Evolutionary conservation across 1,284 basidiomycete species (phyloP), one percentile per base, ranked within the genome.

Genomic region (Rhodotorula sp.): DNA sequence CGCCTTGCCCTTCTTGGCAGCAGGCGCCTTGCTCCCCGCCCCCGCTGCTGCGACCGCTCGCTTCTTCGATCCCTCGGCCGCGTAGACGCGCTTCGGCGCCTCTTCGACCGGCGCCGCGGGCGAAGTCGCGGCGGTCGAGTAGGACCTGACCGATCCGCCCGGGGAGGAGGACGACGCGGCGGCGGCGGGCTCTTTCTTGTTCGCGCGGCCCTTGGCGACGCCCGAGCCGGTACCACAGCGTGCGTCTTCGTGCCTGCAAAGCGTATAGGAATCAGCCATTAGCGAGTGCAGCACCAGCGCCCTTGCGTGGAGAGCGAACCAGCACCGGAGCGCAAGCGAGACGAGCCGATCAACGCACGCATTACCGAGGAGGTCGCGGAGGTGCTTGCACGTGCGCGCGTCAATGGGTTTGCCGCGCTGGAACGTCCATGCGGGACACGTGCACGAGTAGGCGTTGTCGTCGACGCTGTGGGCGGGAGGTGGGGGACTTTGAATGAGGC

Each of bases 321-420:
- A 21, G 15, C 34, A 21, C 2, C 25, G 8, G 2, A 7, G 29
- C 27, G 12, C 4, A 1, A 19, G 27, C 34, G 21, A 32, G 9
- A n/a, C 29, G 58, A 29, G 17, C 21, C 19, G 21, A 1, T 34
- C 9, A 22, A 72, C 76, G 53, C 41, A 89, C 54, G 82, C 82
- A 21, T 87, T 86, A 3, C 88, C 88, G 25, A 89, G 83, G 25
- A 88, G 79, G 3, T 84, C 79, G 67, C 84, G 84, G 55, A 89
- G 82, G 76, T 89, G 88, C 73, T 88, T 87, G 82, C 88, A 89
- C 6, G 85, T 85, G 29, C 87, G 86, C 2, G 85, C 85, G 75
- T 87, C 85, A 55, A 85, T 83, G 13, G 86, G 85, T 6, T 27
- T 39, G 27, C 78, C 79, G 36, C 81, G 81, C 63, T 85, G 85